phyloP scores from a whole-genome alignment of 352 stramenopile species.

The Phytophthora crassamura region DNA sequence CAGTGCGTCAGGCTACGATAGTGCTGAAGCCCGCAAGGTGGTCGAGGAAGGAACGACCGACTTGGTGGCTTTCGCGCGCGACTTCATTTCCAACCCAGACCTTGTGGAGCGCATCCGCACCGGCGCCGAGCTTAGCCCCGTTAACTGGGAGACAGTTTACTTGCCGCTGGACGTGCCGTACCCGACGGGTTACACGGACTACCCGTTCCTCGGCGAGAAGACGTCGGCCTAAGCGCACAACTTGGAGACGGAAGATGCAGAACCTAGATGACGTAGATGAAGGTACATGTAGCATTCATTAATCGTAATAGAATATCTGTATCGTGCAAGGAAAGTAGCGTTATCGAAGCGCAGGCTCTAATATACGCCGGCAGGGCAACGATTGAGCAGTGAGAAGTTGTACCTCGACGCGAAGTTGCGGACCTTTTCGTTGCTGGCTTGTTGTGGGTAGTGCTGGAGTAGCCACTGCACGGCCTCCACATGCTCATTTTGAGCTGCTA shows the following conservation, averaged over 20 bases:
- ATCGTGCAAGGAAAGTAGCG: neutral
- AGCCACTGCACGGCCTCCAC: conserved; percentile 44
- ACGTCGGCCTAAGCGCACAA: neutral
- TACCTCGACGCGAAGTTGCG: conserved; percentile 36
- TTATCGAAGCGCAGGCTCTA: conserved; percentile 4
- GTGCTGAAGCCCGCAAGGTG: conserved; percentile 37
- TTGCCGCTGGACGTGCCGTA: conserved; percentile 28
- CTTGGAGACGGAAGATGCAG: neutral
- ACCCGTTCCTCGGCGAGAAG: conserved; percentile 32
- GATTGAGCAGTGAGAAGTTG: conserved; percentile 40
- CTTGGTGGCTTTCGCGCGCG: conserved; percentile 58
- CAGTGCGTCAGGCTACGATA: conserved; percentile 50
- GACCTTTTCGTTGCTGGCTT: conserved; percentile 30
- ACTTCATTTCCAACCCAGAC: conserved; percentile 76
- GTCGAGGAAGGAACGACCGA: conserved; percentile 50
- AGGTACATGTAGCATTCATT: neutral
- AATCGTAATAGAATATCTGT: conserved; percentile 3
- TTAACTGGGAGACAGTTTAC: conserved; percentile 42
- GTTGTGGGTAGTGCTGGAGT: conserved; percentile 39
- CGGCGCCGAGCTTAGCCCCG: conserved; percentile 39
- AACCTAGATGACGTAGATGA: neutral
- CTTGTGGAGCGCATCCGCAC: conserved; percentile 53
- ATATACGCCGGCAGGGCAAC: conserved; percentile 5
- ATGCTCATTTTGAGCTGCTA: conserved; percentile 35
- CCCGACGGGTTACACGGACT: conserved; percentile 55